Percentiles rank a stretch among this genome's conserved stretches.
phyloP scores from a whole-genome alignment of 495 filamentous ascomycete genomes.

The Penicillium nucicola region DNA sequence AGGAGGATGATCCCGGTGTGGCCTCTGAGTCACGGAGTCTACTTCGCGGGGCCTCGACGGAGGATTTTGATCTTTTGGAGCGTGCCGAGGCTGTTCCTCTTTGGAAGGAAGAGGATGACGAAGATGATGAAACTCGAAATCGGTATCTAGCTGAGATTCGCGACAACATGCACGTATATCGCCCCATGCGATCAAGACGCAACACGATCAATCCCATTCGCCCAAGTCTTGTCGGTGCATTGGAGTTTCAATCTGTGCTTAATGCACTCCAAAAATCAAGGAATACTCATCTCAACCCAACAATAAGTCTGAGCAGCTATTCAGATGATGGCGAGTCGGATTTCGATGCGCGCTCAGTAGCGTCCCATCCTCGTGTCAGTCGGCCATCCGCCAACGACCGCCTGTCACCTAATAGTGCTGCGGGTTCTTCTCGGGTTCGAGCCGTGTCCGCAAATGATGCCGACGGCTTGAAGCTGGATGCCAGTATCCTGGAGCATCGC shows the following conservation, averaged over 20 bases:
- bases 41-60: constrained; percentile 47
- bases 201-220: constrained; percentile 81
- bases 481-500: constrained; percentile 23
- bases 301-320: constrained; percentile 67
- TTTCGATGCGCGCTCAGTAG: constrained; percentile 48
- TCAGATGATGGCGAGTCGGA: constrained; percentile 61
- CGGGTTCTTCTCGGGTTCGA: constrained; percentile 39
- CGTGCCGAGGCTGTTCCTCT: constrained; percentile 43
- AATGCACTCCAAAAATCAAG: constrained; percentile 75
- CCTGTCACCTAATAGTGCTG: constrained; percentile 30
- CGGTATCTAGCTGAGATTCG: constrained; percentile 78
- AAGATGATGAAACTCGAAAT: constrained; percentile 69
- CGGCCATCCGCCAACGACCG: constrained; percentile 22
- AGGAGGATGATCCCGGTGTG: constrained; percentile 67
- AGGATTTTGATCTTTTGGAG: constrained; percentile 75
- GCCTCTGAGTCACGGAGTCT: constrained; percentile 51
- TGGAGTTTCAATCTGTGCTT: constrained; percentile 91
- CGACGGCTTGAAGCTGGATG: constrained; percentile 38
- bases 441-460: constrained; percentile 70
- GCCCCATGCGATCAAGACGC: constrained; percentile 61
- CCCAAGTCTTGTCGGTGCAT: constrained; percentile 85
- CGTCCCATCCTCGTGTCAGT: constrained; percentile 40
- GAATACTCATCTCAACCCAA: constrained; percentile 60
- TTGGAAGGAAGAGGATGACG: constrained; percentile 51
- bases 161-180: constrained; percentile 86